A percentile compares a stretch with the other conserved stretches of the same genome.
These are phyloP conservation scores for Nepenthes gracilis DNA, from an alignment of 148 eudicot genomes.

Conservation along the genomic window DNA sequence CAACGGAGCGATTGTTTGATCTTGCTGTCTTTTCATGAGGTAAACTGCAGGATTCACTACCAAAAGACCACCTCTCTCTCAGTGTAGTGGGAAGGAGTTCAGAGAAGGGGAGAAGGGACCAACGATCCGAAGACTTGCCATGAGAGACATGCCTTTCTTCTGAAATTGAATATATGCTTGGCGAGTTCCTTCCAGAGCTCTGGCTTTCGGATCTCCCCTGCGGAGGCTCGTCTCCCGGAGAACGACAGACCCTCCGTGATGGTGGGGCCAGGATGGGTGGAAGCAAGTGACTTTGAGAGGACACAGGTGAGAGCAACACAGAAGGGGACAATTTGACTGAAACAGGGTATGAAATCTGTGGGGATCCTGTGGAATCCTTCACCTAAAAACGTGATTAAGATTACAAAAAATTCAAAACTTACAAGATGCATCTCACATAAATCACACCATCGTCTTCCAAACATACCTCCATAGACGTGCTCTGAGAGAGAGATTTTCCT, in stretches of 20 bases:
- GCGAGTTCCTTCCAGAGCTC: slow-evolving; percentile 35
- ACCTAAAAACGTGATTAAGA: slow-evolving; percentile 16
- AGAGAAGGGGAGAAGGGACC: slow-evolving; percentile 37
- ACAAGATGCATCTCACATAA: background rate
- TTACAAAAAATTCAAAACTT: background rate
- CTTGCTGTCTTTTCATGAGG: slow-evolving; percentile 22
- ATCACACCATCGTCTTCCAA: background rate
- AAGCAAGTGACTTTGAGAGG: slow-evolving; percentile 26
- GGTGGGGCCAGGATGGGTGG: slow-evolving; percentile 43
- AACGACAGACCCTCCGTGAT: slow-evolving; percentile 25
- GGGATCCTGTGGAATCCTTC: slow-evolving; percentile 27
- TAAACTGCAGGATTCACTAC: slow-evolving; percentile 33
- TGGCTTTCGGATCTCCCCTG: slow-evolving; percentile 45
- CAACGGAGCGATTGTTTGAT: slow-evolving; percentile 24
- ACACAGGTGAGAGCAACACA: slow-evolving; percentile 30
- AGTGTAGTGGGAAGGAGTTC: slow-evolving; percentile 32
- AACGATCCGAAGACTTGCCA: slow-evolving; percentile 44
- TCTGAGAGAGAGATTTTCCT: background rate
- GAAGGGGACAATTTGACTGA: slow-evolving; percentile 37
- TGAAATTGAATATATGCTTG: slow-evolving; percentile 30
- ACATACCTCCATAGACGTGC: background rate
- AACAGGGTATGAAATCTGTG: slow-evolving; percentile 22
- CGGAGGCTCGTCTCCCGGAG: slow-evolving; percentile 34
- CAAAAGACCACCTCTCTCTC: slow-evolving; percentile 49
- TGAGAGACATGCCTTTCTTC: slow-evolving; percentile 28